Base-by-base conservation (phyloP, 768 basidiomycete genomes). In the Psilocybe azurescens region DNA sequence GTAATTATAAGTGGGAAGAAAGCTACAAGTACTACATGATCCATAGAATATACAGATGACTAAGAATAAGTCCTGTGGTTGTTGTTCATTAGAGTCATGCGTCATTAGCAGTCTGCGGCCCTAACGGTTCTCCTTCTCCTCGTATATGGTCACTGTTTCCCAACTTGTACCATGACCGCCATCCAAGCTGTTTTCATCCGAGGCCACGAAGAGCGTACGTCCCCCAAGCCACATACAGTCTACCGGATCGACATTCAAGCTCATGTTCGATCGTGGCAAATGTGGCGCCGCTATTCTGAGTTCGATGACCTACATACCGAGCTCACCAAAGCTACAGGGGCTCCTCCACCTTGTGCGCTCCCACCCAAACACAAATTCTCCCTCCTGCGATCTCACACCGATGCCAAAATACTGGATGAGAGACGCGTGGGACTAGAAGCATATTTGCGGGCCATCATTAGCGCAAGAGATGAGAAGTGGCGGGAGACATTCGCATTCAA, bases 201-300 rank as follows among this genome's bases (percentile, higher is more conserved):
- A 39, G 82, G 81, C 68, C 83, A 86, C 71, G 91, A 94, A 72
- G 87, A 89, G 63, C 87, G 90, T 49, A 71, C 80, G 2, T 70
- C 78, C 44, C 93, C 93, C 66, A 93, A 91, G 69, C 77, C 87
- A n/a, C 93, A 96, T 71, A 83, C 84, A 59, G 93, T 91, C 68
- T 97, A 90, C 78, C 83, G 83, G 64, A 91, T 97, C 72, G 85
- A 89, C 69, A 88, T 98, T 67, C 87, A 91, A 67, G 94, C 94
- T 5, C 88, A 93, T 58, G 92, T 95, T 30, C 89, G 93, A 63
- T 90, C 93, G 72, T 98, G 96, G 95, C 87, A 90, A 60, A 92
- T 97, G 83, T 93, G 91, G 88, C 83, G 91, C 60, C 91, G 97
- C 53, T 99, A 98, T 78, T 95, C 94, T 47, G 95, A 97, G 77